Conservation (phyloP, 805 yeast genomes). For the Suhomyces sp. region DNA sequence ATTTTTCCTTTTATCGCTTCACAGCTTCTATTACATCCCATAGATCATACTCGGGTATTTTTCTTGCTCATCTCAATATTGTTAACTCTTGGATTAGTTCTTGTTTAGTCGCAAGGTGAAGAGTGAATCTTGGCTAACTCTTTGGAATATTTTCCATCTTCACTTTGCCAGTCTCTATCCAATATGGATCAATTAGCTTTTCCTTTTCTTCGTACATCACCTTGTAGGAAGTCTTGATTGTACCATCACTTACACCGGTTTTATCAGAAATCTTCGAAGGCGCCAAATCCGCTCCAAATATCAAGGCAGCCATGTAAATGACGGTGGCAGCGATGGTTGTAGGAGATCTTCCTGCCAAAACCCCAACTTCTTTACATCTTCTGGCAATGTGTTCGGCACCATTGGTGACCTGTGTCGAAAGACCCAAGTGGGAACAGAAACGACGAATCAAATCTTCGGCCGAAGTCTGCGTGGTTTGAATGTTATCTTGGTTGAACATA, state of each 20-base stretch:
- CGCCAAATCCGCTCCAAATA: slow-evolving; percentile 74
- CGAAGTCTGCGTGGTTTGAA: slow-evolving; percentile 76
- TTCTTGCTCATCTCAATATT: too few species aligned
- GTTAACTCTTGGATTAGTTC: too few species aligned
- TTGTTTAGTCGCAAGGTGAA: too few species aligned
- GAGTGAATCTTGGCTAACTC: slow-evolving; percentile 15
- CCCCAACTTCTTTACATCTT: slow-evolving; percentile 85
- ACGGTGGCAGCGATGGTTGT: slow-evolving; percentile 97
- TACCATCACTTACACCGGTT: slow-evolving; percentile 96
- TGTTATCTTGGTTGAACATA: slow-evolving; percentile 45
- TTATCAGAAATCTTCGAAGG: slow-evolving; percentile 85
- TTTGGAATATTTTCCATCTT: slow-evolving; percentile 45
- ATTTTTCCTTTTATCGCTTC: too few species aligned
- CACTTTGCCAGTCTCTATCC: slow-evolving; percentile 70
- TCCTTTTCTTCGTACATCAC: slow-evolving; percentile 69
- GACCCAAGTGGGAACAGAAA: slow-evolving; percentile 92
- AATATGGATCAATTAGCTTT: slow-evolving; percentile 66
- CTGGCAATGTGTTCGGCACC: slow-evolving; percentile 93
- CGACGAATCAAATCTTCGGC: slow-evolving; percentile 95
- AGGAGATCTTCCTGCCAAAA: slow-evolving; percentile 94
- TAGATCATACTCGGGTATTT: too few species aligned
- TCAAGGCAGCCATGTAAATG: slow-evolving; percentile 86
- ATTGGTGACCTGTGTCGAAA: slow-evolving; percentile 77
- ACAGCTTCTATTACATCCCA: too few species aligned
- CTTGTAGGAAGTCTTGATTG: slow-evolving; percentile 89